phyloP scores from a whole-genome alignment of 2,329 filamentous ascomycete genomes.

The Colletotrichum simmondsii region DNA sequence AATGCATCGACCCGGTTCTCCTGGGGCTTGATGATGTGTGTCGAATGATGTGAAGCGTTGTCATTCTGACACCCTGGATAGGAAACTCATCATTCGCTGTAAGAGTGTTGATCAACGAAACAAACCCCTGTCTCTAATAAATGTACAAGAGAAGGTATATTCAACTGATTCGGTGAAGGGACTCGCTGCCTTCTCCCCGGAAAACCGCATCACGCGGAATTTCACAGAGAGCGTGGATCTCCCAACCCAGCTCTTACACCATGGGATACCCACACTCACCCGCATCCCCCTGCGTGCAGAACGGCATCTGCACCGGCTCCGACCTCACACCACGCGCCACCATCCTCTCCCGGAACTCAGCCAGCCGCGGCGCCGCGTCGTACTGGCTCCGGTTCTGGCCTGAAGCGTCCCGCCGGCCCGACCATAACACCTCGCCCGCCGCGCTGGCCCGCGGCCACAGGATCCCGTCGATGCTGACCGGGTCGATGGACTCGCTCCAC shows the following conservation, averaged over 20 bases:
- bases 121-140: background rate
- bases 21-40: background rate
- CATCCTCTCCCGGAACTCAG: slow-evolving; percentile 81
- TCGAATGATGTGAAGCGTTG: background rate
- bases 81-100: background rate
- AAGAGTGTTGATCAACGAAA: background rate
- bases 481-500: slow-evolving; percentile 85
- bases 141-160: background rate
- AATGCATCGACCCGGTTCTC: background rate
- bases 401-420: slow-evolving; percentile 71
- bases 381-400: slow-evolving; percentile 79
- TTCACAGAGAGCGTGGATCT: no score
- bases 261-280: slow-evolving; percentile 30
- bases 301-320: slow-evolving; percentile 76
- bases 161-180: background rate
- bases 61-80: background rate
- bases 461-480: slow-evolving; percentile 78
- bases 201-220: background rate
- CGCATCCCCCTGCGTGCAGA: slow-evolving; percentile 71
- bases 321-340: slow-evolving; percentile 74
- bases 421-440: slow-evolving; percentile 85
- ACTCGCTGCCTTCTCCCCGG: background rate
- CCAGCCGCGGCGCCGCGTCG: slow-evolving; percentile 75
- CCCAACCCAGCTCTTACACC: background rate
- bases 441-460: slow-evolving; percentile 83